Evolutionary conservation across 139 green algal genomes (phyloP).

Genomic region (Choricystis sp.): DNA sequence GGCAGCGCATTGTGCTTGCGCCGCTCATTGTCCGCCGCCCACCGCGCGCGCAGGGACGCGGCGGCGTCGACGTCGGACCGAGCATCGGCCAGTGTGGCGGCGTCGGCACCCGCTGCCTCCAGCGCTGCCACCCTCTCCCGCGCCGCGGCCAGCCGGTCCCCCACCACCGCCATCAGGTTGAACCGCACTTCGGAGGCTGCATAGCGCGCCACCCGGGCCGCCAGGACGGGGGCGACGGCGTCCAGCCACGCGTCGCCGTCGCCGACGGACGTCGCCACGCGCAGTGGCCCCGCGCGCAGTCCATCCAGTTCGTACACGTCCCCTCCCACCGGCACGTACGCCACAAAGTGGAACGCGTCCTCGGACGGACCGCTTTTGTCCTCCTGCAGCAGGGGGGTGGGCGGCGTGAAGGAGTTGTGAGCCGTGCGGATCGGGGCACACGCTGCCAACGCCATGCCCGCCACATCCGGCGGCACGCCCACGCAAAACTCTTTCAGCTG

Average conservation of each 20-base stretch:
- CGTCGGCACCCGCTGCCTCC: neutral
- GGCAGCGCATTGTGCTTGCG: slow-evolving; percentile 88
- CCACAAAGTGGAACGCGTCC: slow-evolving; percentile 72
- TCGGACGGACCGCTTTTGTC: slow-evolving; percentile 29
- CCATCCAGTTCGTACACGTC: slow-evolving; percentile 90
- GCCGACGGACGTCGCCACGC: slow-evolving; percentile 26
- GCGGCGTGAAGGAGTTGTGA: slow-evolving; percentile 91
- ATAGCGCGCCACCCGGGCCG: slow-evolving; percentile 73
- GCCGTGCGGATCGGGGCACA: slow-evolving; percentile 73
- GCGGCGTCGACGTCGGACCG: slow-evolving; percentile 1
- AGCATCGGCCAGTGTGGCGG: neutral
- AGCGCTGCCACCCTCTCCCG: neutral
- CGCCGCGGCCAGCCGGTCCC: slow-evolving; percentile 19
- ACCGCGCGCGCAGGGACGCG: slow-evolving; percentile 18
- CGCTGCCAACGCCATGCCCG: slow-evolving; percentile 88
- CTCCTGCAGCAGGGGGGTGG: slow-evolving; percentile 66
- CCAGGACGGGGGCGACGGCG: slow-evolving; percentile 19
- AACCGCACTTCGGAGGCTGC: slow-evolving; percentile 80
- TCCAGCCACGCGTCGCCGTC: slow-evolving; percentile 52
- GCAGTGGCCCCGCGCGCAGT: slow-evolving; percentile 82
- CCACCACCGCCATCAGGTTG: slow-evolving; percentile 91
- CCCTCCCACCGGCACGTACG: slow-evolving; percentile 57
- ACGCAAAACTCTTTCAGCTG: slow-evolving; percentile 71
- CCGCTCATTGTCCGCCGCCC: slow-evolving; percentile 83
- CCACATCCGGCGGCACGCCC: slow-evolving; percentile 61